phyloP scores from a whole-genome alignment of 2,329 filamentous ascomycete genomes.

The Sporothrix pseudoabietina region DNA sequence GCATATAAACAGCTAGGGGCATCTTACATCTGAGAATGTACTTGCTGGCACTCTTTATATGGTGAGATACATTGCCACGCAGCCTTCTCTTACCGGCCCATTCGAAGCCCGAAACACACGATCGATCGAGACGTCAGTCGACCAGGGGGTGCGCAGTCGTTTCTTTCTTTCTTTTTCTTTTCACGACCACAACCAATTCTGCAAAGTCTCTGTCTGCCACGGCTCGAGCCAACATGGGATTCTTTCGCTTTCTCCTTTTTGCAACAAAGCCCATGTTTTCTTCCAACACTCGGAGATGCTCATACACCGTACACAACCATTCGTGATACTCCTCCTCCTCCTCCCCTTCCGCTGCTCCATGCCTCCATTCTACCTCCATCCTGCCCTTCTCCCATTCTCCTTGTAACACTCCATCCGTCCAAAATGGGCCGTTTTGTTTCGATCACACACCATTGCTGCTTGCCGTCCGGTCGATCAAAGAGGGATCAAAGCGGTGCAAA shows the following conservation, averaged over 20 bases:
- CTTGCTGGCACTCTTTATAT: background rate
- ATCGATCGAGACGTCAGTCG: conserved; percentile 31
- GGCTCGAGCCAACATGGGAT: conserved; percentile 3
- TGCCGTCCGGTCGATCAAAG: conserved; percentile 25
- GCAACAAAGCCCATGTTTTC: conserved; percentile 15
- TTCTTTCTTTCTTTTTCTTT: background rate
- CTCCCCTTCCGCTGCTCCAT: conserved; percentile 2
- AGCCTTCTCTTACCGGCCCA: conserved; percentile 29
- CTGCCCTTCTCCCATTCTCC: conserved; percentile 8
- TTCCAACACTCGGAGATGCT: background rate
- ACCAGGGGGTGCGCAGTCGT: conserved; percentile 4
- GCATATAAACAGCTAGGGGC: conserved; percentile 10
- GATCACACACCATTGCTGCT: conserved; percentile 8
- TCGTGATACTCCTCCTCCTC: background rate
- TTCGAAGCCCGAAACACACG: conserved; percentile 32
- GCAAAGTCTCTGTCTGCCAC: background rate
- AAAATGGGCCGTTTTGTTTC: conserved; percentile 26
- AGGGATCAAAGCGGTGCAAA: conserved; percentile 14
- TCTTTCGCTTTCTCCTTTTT: background rate
- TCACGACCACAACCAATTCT: background rate
- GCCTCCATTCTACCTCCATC: background rate
- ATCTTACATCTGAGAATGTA: background rate
- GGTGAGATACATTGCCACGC: background rate
- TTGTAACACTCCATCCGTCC: conserved; percentile 24
- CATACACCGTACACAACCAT: background rate